These are phyloP conservation scores for Mycena indigotica DNA, from an alignment of 768 basidiomycete genomes.

Conservation along the genomic window DNA sequence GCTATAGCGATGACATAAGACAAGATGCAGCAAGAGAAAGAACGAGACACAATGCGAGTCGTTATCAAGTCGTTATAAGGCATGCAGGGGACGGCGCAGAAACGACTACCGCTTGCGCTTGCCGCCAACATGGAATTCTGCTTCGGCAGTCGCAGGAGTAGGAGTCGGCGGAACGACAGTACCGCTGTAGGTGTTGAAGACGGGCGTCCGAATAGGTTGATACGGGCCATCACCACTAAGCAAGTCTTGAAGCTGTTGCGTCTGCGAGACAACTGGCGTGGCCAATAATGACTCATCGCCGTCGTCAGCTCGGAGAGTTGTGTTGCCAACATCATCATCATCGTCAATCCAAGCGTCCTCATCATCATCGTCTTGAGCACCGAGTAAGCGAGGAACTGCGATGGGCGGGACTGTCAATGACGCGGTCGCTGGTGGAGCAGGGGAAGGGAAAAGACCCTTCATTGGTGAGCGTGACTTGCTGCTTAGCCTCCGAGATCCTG, in stretches of 20 bases:
- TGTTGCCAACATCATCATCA: background rate
- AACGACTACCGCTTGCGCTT: background rate
- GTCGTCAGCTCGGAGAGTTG: background rate
- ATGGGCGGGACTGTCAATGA: background rate
- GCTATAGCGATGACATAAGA: background rate
- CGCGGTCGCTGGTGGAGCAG: background rate
- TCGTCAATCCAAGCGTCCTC: conserved; percentile 2
- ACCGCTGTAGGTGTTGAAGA: background rate
- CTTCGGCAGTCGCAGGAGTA: background rate
- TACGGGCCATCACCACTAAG: background rate
- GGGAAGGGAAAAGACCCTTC: background rate
- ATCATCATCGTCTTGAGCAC: background rate
- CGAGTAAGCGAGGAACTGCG: background rate
- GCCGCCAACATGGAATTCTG: background rate
- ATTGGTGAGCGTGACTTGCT: background rate
- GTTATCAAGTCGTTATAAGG: background rate
- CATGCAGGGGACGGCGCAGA: background rate
- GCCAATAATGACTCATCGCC: background rate
- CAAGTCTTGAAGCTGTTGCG: background rate
- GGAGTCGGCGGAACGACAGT: background rate
- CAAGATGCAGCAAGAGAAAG: background rate
- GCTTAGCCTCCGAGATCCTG: background rate
- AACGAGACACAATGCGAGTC: background rate
- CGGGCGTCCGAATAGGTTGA: background rate
- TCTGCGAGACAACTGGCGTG: background rate